phyloP scores from a whole-genome alignment of 2,329 filamentous ascomycete genomes.

The Arthrobotrys iridis region DNA sequence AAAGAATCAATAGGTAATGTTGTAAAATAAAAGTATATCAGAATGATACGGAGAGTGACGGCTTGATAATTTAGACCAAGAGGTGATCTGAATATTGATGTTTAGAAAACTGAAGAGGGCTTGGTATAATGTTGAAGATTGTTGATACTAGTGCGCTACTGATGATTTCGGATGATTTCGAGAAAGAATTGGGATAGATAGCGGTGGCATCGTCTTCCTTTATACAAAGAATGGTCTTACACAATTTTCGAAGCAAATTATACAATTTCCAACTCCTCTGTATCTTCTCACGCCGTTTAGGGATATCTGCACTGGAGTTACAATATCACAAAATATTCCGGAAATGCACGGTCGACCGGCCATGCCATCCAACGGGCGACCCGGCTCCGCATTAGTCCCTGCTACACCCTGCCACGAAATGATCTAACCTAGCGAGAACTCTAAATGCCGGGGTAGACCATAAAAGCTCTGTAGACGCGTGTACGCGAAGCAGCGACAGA shows the following conservation, averaged over 20 bases:
- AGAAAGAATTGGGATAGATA: no score
- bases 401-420: not conserved
- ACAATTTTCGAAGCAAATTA: no score
- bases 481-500: not conserved
- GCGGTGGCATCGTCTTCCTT: no score
- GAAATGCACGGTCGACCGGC: slow-evolving; percentile 12
- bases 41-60: not conserved
- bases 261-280: not conserved
- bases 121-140: no score
- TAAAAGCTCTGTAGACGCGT: slow-evolving; percentile 3
- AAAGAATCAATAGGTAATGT: not conserved
- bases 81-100: no score
- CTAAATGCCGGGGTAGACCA: not conserved
- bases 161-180: no score
- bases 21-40: not conserved
- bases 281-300: not conserved
- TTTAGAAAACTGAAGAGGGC: no score
- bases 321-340: not conserved
- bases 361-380: slow-evolving; percentile 21
- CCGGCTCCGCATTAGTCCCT: not conserved
- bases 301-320: not conserved
- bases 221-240: no score
- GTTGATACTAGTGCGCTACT: no score
- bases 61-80: no score
- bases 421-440: not conserved